Conservation (phyloP, 192 early-diverging fungal genomes). For the Phycomyces blakesleeanus region DNA sequence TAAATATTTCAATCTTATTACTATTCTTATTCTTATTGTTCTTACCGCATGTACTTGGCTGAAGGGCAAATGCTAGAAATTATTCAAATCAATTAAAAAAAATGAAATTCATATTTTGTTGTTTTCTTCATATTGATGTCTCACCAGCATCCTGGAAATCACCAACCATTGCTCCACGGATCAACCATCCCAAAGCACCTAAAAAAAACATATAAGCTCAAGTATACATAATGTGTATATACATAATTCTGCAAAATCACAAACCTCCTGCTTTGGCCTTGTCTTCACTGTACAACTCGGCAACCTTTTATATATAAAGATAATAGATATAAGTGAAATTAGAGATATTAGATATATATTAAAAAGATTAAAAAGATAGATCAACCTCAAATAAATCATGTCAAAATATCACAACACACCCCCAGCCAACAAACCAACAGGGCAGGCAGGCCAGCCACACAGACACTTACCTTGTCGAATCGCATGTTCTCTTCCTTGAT, state of each 20-base stretch:
- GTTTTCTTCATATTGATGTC: not conserved
- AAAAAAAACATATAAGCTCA: not conserved
- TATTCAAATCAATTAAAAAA: not conserved
- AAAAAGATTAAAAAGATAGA: too few relatives aligned
- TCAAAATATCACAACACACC: too few relatives aligned
- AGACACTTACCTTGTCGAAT: constrained; percentile 51
- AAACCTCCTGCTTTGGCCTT: constrained; percentile 80
- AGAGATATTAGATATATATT: too few relatives aligned
- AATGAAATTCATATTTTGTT: constrained; percentile 1
- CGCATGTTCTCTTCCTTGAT: constrained; percentile 49
- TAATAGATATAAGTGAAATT: too few relatives aligned
- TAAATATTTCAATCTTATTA: too few relatives aligned
- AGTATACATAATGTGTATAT: not conserved
- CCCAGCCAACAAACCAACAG: too few relatives aligned
- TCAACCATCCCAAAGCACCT: constrained; percentile 72
- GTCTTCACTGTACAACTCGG: constrained; percentile 74
- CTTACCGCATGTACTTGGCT: constrained; percentile 58
- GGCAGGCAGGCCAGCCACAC: constrained; percentile 6
- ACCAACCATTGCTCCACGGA: constrained; percentile 69
- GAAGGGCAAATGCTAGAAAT: constrained; percentile 60
- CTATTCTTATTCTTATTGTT: not conserved
- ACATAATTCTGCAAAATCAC: too few relatives aligned
- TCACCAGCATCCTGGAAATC: constrained; percentile 68
- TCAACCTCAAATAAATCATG: too few relatives aligned
- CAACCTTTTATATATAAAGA: constrained; percentile 46